phyloP scores from a whole-genome alignment of 768 basidiomycete species.

The Lyophyllum shimeji region DNA sequence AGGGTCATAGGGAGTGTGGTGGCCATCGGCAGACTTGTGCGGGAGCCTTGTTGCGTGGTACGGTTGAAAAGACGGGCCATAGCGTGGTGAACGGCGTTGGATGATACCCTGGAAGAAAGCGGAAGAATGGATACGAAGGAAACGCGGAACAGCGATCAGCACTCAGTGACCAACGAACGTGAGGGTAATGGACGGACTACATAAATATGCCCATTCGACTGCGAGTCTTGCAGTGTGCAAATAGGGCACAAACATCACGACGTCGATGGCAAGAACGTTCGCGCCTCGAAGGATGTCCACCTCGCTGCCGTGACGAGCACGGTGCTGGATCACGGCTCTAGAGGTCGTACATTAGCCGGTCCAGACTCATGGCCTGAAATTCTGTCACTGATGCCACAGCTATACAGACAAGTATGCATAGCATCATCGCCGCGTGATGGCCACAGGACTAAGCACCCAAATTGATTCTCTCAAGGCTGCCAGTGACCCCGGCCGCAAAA shows the following conservation, averaged over 20 bases:
- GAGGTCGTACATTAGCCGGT: no score
- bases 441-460: no score
- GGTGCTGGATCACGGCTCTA: no score
- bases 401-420: no score
- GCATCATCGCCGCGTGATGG: no score
- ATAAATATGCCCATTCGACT: background rate
- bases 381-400: no score
- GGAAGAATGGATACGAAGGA: background rate
- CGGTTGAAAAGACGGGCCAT: constrained; percentile 28
- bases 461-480: no score
- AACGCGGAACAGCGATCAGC: background rate
- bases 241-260: background rate
- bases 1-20: constrained; percentile 23
- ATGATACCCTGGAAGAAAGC: background rate
- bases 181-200: constrained; percentile 1
- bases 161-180: constrained; percentile 8
- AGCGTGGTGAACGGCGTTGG: constrained; percentile 9
- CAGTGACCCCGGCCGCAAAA: no score
- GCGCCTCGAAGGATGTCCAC: background rate
- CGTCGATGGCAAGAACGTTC: background rate
- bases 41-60: constrained; percentile 32
- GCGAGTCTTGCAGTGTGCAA: background rate
- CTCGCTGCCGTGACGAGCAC: no score
- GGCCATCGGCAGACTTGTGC: constrained; percentile 14
- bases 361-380: no score